Evolutionary conservation across 768 basidiomycete genomes (phyloP).

Genomic region (Gymnopilus junonius): DNA sequence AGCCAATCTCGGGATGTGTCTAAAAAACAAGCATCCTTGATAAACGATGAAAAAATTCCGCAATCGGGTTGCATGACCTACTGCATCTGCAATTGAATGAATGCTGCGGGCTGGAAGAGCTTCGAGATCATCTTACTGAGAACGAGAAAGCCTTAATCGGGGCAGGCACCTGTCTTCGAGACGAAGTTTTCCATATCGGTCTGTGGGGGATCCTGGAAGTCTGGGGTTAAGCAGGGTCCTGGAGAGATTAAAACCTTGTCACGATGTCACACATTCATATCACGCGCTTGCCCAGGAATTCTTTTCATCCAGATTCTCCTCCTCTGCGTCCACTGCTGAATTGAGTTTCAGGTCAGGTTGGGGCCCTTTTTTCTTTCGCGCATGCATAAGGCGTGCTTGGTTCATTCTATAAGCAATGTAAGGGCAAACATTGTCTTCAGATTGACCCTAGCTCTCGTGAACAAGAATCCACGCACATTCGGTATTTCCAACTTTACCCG

Average conservation of each 20-base stretch:
- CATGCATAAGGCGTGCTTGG: conserved; percentile 47
- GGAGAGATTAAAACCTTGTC: conserved; percentile 10
- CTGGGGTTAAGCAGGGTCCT: conserved; percentile 20
- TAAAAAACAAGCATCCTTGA: conserved; percentile 9
- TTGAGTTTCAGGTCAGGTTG: conserved; percentile 15
- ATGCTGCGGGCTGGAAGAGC: conserved; percentile 9
- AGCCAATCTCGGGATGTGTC: conserved; percentile 29
- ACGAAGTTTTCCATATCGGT: conserved; percentile 23
- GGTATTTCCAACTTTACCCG: conserved; percentile 5
- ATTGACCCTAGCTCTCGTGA: neutral
- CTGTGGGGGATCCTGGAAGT: conserved; percentile 20
- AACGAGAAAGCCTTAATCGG: conserved; percentile 20
- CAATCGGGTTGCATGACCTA: conserved; percentile 16
- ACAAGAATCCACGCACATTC: conserved; percentile 1
- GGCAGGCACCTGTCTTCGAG: conserved; percentile 16
- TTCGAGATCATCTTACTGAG: conserved; percentile 12
- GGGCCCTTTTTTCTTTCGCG: conserved; percentile 29
- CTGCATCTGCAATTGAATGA: conserved; percentile 7
- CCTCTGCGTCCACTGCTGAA: conserved; percentile 15
- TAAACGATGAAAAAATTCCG: conserved; percentile 18
- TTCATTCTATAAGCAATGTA: conserved; percentile 42
- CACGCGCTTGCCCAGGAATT: conserved; percentile 11
- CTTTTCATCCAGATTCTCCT: conserved; percentile 9
- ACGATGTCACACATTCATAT: conserved; percentile 14
- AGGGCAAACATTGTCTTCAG: conserved; percentile 30